Evolutionary conservation across 176 grass and related monocot genomes (phyloP).

Genomic region (Aegilops tauschii): DNA sequence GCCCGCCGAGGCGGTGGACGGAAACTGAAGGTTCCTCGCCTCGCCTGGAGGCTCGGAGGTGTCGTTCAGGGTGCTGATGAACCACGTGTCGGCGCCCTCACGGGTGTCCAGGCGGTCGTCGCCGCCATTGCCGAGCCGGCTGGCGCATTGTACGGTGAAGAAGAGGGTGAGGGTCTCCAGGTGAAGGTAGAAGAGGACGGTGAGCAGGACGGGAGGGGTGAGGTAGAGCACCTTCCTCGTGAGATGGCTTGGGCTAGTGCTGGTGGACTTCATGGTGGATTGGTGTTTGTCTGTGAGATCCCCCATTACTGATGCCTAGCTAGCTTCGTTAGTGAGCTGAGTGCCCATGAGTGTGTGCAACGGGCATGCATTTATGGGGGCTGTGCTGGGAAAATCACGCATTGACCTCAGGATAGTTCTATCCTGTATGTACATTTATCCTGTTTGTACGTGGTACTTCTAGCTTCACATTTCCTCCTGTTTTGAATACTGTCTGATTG

Average conservation of each 20-base stretch:
- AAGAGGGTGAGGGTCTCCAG: conserved; percentile 15
- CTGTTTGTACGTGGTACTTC: no score
- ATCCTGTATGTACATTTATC: neutral
- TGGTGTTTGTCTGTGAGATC: neutral
- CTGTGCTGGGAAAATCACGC: no score
- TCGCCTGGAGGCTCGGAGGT: conserved; percentile 45
- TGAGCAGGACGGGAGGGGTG: conserved; percentile 23
- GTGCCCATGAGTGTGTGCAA: neutral
- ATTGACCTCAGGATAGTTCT: neutral
- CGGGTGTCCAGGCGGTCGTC: conserved; percentile 43
- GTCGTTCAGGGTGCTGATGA: conserved; percentile 65
- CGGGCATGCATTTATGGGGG: neutral
- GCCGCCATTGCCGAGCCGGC: neutral
- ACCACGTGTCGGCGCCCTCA: conserved; percentile 37
- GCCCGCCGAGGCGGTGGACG: conserved; percentile 45
- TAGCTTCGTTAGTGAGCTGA: no score
- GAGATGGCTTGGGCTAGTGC: neutral
- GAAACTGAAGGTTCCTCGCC: conserved; percentile 52
- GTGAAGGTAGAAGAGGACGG: conserved; percentile 36
- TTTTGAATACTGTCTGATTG: no score
- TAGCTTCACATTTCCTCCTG: no score
- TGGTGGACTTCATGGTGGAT: neutral
- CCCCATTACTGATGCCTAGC: neutral
- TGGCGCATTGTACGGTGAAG: neutral
- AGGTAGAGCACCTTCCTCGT: conserved; percentile 37